These are phyloP conservation scores for Xerocomus amazonicus DNA, from an alignment of 1,284 basidiomycete genomes.

Conservation along the genomic window DNA sequence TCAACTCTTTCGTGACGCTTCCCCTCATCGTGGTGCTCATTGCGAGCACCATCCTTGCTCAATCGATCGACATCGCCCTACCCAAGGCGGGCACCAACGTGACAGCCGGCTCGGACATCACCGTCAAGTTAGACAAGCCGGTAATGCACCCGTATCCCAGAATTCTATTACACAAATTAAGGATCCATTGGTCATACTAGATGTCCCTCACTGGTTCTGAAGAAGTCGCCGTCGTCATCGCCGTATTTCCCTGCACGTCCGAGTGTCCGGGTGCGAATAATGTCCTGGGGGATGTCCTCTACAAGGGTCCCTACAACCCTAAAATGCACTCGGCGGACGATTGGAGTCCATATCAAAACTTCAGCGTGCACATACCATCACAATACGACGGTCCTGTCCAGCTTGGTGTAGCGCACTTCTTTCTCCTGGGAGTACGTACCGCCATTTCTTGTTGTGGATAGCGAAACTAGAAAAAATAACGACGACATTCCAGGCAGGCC, in stretches of 20 bases:
- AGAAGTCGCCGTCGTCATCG: constrained; percentile 36
- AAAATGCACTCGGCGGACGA: constrained; percentile 9
- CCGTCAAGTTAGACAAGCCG: too few relatives aligned
- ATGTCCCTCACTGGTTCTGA: too few relatives aligned
- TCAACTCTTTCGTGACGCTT: too few relatives aligned
- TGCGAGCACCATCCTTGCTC: too few relatives aligned
- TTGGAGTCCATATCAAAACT: constrained; percentile 45
- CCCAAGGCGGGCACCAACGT: too few relatives aligned
- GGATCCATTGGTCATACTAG: too few relatives aligned
- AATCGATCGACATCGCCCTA: too few relatives aligned
- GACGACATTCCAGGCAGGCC: constrained; percentile 2
- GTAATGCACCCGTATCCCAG: too few relatives aligned
- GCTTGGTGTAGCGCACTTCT: constrained; percentile 39
- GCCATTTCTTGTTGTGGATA: not conserved
- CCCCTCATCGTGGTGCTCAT: too few relatives aligned
- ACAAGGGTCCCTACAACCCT: constrained; percentile 44
- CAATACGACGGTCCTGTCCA: constrained; percentile 33
- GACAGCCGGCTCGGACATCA: too few relatives aligned
- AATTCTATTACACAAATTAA: too few relatives aligned
- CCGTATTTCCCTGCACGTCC: constrained; percentile 33
- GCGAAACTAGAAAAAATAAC: too few relatives aligned
- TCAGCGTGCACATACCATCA: constrained; percentile 45
- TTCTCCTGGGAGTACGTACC: constrained; percentile 9
- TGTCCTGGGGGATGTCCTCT: constrained; percentile 37
- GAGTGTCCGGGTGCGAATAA: constrained; percentile 21